Percentiles rank a stretch among this genome's conserved stretches.
Conservation (phyloP, 345 rosid genomes). For the Triadica sebifera region DNA sequence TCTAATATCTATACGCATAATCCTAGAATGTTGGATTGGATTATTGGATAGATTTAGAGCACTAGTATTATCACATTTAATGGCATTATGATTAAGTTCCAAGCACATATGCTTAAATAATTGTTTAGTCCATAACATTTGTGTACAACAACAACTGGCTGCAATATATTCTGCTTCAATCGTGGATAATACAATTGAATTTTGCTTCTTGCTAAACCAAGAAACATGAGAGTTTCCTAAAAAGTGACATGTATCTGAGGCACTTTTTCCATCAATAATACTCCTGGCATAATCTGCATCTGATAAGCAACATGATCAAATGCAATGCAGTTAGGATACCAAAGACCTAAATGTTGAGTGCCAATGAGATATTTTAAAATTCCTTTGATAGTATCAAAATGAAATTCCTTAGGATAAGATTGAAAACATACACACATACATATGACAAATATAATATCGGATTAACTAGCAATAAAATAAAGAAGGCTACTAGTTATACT, state of each 20-base stretch:
- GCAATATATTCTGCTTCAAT: not conserved
- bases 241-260: not conserved
- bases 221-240: not conserved
- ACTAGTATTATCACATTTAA: not conserved
- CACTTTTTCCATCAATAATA: not conserved
- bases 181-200: not conserved
- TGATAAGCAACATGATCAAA: not conserved
- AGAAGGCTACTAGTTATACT: not conserved
- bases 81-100: no score
- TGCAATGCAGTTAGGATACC: not conserved
- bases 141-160: not conserved
- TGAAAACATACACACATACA: not conserved
- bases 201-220: not conserved
- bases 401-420: not conserved
- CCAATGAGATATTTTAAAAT: not conserved
- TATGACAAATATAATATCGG: not conserved
- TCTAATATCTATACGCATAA: not conserved
- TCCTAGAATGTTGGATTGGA: not conserved
- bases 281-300: not conserved
- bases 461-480: not conserved
- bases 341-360: not conserved
- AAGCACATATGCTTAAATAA: no score
- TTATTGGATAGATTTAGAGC: not conserved
- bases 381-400: not conserved
- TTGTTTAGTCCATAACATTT: not conserved